A percentile compares a stretch with the other conserved stretches of the same genome.
Evolutionary conservation across 768 basidiomycete genomes (phyloP).

Genomic region (Macrocybe gigantea): DNA sequence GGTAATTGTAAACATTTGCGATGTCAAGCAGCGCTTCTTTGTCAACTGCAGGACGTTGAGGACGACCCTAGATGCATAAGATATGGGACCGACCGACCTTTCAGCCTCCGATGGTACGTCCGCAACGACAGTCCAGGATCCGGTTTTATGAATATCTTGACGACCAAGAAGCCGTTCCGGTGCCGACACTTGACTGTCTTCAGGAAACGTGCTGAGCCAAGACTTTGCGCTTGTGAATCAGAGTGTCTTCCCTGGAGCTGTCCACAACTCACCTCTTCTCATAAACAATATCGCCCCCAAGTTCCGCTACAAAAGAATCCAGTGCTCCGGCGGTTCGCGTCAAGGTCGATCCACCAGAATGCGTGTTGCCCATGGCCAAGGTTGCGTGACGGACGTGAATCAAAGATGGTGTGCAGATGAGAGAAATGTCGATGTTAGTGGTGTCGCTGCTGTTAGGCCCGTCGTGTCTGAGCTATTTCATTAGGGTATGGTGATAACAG

Average conservation of each 20-base stretch:
- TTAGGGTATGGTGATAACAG: too few relatives aligned
- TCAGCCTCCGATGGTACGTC: constrained; percentile 70
- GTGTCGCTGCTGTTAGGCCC: too few relatives aligned
- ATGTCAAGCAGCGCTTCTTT: constrained; percentile 80
- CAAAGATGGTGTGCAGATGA: too few relatives aligned
- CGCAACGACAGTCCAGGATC: constrained; percentile 79
- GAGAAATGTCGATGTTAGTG: too few relatives aligned
- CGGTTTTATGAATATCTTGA: constrained; percentile 95
- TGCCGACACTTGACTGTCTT: constrained; percentile 90
- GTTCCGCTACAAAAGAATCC: constrained; percentile 87
- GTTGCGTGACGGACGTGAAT: not conserved
- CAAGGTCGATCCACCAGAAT: constrained; percentile 57
- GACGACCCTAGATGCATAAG: not conserved
- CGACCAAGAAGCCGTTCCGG: constrained; percentile 73
- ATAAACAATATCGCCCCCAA: constrained; percentile 82
- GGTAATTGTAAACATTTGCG: constrained; percentile 85
- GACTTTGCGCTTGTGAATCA: constrained; percentile 7
- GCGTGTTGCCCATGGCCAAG: constrained; percentile 68
- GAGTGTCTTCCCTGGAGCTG: not conserved
- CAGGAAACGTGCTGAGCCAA: constrained; percentile 28
- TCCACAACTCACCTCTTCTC: constrained; percentile 73
- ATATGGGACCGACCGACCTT: constrained; percentile 41
- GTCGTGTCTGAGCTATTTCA: too few relatives aligned
- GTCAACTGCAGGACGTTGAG: constrained; percentile 52
- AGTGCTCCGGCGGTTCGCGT: constrained; percentile 74